A percentile compares a stretch with the other conserved stretches of the same genome.
Conservation (phyloP, 768 basidiomycete genomes). For the Phylloporus rhodoxanthus region DNA sequence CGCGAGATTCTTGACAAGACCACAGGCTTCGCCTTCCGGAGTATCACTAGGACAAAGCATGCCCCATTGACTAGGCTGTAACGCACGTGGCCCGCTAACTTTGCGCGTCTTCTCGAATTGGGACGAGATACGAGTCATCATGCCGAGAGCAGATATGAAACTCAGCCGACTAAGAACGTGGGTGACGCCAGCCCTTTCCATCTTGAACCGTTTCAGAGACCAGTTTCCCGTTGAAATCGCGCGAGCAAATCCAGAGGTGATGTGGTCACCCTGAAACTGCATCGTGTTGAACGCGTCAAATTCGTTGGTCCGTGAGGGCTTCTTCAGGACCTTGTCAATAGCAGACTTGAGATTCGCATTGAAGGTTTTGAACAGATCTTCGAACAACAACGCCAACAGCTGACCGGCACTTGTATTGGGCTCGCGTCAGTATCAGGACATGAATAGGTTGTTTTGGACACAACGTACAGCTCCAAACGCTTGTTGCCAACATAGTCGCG, state of each 20-base stretch:
- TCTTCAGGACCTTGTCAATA: conserved; percentile 96
- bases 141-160: conserved; percentile 96
- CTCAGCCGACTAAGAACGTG: conserved; percentile 93
- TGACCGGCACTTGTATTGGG: conserved; percentile 74
- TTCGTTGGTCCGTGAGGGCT: conserved; percentile 87
- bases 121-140: conserved; percentile 99
- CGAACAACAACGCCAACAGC: conserved; percentile 89
- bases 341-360: conserved; percentile 91
- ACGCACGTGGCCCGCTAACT: conserved; percentile 92
- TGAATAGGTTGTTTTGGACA: conserved; percentile 1
- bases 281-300: conserved; percentile 94
- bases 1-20: conserved; percentile 95
- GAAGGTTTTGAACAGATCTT: conserved; percentile 98
- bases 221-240: conserved; percentile 99
- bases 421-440: conserved; percentile 8
- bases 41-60: conserved; percentile 98
- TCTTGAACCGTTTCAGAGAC: conserved; percentile 98
- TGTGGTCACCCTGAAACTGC: conserved; percentile 93
- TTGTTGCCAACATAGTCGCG: conserved; percentile 99
- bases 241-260: conserved; percentile 92
- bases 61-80: conserved; percentile 99
- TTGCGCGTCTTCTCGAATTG: conserved; percentile 99
- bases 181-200: conserved; percentile 97
- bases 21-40: conserved; percentile 99
- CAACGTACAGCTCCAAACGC: conserved; percentile 85